Evolutionary conservation across 441 rosid species (phyloP), one percentile per base, ranked within the genome.

Genomic region (Rhodomyrtus psidioides): DNA sequence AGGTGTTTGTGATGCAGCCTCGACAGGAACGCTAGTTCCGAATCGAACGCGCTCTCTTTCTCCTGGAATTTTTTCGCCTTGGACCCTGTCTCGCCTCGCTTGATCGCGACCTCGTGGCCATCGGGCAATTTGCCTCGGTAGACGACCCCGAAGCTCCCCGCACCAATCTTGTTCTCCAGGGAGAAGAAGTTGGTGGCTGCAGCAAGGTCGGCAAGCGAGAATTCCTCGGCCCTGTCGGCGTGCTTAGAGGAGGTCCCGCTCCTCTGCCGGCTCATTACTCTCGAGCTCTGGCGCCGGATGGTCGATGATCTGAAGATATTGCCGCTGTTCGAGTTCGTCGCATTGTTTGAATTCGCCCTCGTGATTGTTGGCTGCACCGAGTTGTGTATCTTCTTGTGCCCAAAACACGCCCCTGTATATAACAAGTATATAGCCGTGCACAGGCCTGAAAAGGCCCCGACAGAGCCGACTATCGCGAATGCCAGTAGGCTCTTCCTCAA

Each of bases 401-500:
- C 65, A 42, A 62, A 84, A 46, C 88, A 84, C 57, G 55, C 86
- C 53, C 86, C 60, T 3, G 44, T 46, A 83, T 83, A 83, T 14
- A 57, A 5, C 53, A 86, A 87, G 83, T 76, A 84, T 2, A 59
- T 23, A 54, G 82, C 46, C 14, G 82, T 27, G 59, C 83, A 76
- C 8, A 87, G 60, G 44, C 88, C 88, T 3, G 84, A 53, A 34
- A 83, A 59, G 1, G 24, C 34, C 27, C 88, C 88, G 17, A 84
- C 84, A 0, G 86, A 84, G 23, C 88, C 88, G 53, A 87, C 83
- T 30, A 84, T 56, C 6, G 82, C 83, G 27, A 84, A 84, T 10
- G 79, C 85, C 21, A 84, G 39, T 65, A 96, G 89, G 58, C 95
- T 94, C 49, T 86, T 90, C 6, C 87, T 94, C 85, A 96, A 88